phyloP scores from a whole-genome alignment of 2,329 filamentous ascomycete genomes.

The Trichoderma sp. region DNA sequence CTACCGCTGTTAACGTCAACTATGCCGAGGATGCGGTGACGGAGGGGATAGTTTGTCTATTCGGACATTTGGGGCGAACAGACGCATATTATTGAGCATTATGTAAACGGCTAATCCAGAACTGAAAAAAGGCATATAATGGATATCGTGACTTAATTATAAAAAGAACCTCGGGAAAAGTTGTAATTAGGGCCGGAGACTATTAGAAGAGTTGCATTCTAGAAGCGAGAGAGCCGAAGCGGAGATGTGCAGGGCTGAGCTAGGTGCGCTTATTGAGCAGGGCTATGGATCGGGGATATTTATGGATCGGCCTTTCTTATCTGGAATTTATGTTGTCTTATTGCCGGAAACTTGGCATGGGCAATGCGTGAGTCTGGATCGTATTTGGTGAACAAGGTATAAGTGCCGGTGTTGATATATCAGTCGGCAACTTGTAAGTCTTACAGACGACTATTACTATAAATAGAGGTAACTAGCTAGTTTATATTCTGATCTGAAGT shows the following conservation, averaged over 20 bases:
- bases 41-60: not conserved
- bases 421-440: not conserved
- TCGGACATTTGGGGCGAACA: not conserved
- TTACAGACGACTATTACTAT: not conserved
- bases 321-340: not conserved
- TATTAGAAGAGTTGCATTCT: not conserved
- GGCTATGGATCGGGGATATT: not conserved
- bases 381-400: not conserved
- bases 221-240: not conserved
- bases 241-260: not conserved
- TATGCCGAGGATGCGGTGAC: not conserved
- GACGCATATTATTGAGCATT: not conserved
- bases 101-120: not conserved
- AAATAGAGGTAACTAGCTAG: not conserved
- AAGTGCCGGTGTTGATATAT: not conserved
- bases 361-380: not conserved
- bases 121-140: not conserved
- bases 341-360: not conserved
- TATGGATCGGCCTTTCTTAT: not conserved
- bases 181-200: not conserved
- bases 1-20: not conserved
- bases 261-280: not conserved
- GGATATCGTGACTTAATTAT: not conserved
- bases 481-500: not conserved
- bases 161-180: not conserved